Evolutionary conservation across 345 rosid species (phyloP), one percentile per base, ranked within the genome.

Genomic region (Camelina neglecta): DNA sequence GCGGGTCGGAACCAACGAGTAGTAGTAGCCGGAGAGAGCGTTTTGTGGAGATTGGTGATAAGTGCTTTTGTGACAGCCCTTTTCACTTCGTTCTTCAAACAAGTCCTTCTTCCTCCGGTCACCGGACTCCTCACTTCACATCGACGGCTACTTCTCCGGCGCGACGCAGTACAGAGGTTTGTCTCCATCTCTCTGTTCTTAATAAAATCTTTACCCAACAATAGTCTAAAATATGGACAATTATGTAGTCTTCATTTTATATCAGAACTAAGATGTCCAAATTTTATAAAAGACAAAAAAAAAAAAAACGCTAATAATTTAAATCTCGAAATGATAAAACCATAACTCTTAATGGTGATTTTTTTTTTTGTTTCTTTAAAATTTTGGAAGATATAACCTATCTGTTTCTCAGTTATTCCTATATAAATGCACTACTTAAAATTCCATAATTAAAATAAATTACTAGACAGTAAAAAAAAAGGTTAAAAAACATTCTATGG

Each of bases 131-230:
- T 50, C 87, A 82, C 15, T 89, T 90, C 75, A 59, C 89, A 0
- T 90, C 97, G 61, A 88, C 96, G 85, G 82, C 81, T 0, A 66
- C 83, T 11, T 88, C 97, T 7, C 97, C 94, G 57, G 38, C 20
- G 21, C 85, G 84, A 76, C 82, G 35, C 68, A 80, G 66, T 65
- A 73, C 62, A 2, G 74, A 69, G 82, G 82, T 79, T 60, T 66
- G 81, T 66, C 73, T 33, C 11, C 6, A 24, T 67, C 65, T 60
- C 68, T 42, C 11, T 21, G 4, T 3, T 4, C 8, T 35, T 35
- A 11, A 9, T 44, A 57, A 38, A 8, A 38, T 54, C 36, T 20
- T 33, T 15, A 10, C 33, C 2, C 15, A 55, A 20, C 45, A 9
- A 26, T 26, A 26, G 6, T 18, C 23, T 39, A 47, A 38, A 48